Evolutionary conservation across 2,329 filamentous ascomycete species (phyloP).

Genomic region (Sporothrix variecibatus): DNA sequence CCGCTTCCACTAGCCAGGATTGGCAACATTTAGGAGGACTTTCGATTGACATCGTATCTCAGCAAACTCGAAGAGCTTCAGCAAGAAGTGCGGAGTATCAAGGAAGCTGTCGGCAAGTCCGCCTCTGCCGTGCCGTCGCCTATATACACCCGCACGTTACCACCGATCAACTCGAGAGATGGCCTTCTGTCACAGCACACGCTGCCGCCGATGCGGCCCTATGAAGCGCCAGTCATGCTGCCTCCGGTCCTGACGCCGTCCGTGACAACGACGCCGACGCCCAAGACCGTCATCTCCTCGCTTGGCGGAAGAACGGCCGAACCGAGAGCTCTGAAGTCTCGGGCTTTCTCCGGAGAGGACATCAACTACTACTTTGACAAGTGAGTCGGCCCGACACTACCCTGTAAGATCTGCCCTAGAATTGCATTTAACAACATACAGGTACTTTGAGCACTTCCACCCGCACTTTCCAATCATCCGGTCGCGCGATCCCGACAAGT

Average conservation of each 20-base stretch:
- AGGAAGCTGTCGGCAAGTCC: constrained; percentile 49
- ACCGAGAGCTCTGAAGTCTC: constrained; percentile 49
- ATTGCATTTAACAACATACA: constrained; percentile 31
- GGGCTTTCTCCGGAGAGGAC: constrained; percentile 54
- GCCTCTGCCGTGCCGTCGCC: constrained; percentile 28
- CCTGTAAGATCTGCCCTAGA: neutral
- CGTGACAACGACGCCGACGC: constrained; percentile 30
- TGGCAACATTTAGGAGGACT: neutral
- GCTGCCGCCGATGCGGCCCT: constrained; percentile 31
- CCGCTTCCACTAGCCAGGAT: neutral
- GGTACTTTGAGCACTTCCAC: constrained; percentile 56
- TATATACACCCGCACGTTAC: constrained; percentile 31
- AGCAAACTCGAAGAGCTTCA: constrained; percentile 59
- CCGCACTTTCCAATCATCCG: constrained; percentile 55
- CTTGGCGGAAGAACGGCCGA: constrained; percentile 33
- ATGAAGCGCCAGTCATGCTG: constrained; percentile 29
- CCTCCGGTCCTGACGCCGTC: constrained; percentile 31
- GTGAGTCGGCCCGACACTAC: constrained; percentile 36
- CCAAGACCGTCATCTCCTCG: constrained; percentile 26
- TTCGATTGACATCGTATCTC: constrained; percentile 18
- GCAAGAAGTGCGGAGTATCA: constrained; percentile 57
- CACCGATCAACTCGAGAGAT: constrained; percentile 31
- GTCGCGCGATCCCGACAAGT: constrained; percentile 52
- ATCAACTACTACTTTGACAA: constrained; percentile 59
- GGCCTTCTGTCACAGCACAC: constrained; percentile 26